Evolutionary conservation across 768 basidiomycete species (phyloP).

Genomic region (Mycena chlorophos): DNA sequence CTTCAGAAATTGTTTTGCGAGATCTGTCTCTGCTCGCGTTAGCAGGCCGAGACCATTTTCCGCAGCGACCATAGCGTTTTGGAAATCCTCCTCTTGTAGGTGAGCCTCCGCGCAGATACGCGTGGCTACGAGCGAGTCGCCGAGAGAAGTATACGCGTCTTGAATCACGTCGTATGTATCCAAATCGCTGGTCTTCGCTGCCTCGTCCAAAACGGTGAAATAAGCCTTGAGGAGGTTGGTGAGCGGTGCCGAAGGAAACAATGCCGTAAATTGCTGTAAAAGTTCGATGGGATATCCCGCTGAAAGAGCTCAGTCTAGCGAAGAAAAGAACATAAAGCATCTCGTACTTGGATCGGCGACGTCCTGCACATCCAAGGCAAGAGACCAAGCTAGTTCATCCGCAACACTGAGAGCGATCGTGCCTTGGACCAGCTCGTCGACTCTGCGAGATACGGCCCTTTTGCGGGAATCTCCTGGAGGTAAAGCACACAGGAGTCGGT

Average conservation of each 20-base stretch:
- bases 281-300: slow-evolving; percentile 60
- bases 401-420: slow-evolving; percentile 72
- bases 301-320: slow-evolving; percentile 27
- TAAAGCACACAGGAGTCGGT: slow-evolving; percentile 60
- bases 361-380: slow-evolving; percentile 75
- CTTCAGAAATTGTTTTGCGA: too few species aligned
- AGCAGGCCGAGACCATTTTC: slow-evolving; percentile 69
- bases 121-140: slow-evolving; percentile 64
- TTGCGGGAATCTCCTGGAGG: slow-evolving; percentile 49
- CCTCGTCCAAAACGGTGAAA: slow-evolving; percentile 59
- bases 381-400: slow-evolving; percentile 81
- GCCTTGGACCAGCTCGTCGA: slow-evolving; percentile 74
- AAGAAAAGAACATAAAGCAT: background rate
- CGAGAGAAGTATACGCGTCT: slow-evolving; percentile 54
- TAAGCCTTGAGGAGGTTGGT: slow-evolving; percentile 65
- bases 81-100: slow-evolving; percentile 67
- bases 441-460: slow-evolving; percentile 50
- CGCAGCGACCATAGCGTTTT: slow-evolving; percentile 66
- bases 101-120: slow-evolving; percentile 69
- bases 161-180: too few species aligned
- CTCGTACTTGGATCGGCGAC: slow-evolving; percentile 62
- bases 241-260: slow-evolving; percentile 65
- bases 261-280: slow-evolving; percentile 57
- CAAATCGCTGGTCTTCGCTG: slow-evolving; percentile 35
- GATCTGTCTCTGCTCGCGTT: slow-evolving; percentile 52